Evolutionary conservation across 176 grass and related monocot species (phyloP), one percentile per base, ranked within the genome.

Genomic region (Juncus inflexus): DNA sequence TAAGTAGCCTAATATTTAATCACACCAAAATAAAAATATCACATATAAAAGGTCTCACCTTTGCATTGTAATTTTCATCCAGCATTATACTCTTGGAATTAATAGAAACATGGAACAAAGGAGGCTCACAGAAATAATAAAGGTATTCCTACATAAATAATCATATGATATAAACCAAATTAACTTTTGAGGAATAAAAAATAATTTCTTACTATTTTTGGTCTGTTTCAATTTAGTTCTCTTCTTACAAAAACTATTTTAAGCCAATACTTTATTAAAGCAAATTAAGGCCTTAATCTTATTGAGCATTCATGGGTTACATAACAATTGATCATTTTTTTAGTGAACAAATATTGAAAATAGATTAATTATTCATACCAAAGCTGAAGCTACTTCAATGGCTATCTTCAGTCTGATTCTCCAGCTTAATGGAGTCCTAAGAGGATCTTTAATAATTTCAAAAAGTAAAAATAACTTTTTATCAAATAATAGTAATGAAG

Each of bases 361-460:
- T 56, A 43, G 40, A 74, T 52, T 40, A 38, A 37, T 52, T 15
- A 10, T 43, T 38, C 50, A 66, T 80, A 96, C 94, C 87, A 97
- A 74, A 39, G 94, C 94, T 72, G 94, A 84, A n/a, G 87, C 94
- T 42, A 97, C 68, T 47, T 91, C 92, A 40, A 91, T 83, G 36
- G 87, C 92, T 11, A 97, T 86, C 77, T 89, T 85, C 82, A 97
- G 7, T 39, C 92, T 72, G 6, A 78, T 91, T 52, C 92, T 81
- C 92, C 92, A 97, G 50, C 85, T 81, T 70, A 97, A 61, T 15
- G 92, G 92, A 47, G 84, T 97, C 77, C 83, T 83, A 12, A 97
- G 80, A 53, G 92, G 92, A 60, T 97, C 92, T 97, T 58, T 50
- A n/a, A 43, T n/a, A 58, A 58, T 53, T 55, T 13, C 62, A 65